phyloP scores from a whole-genome alignment of 306 rosid genomes.

The Carpinus fangiana region DNA sequence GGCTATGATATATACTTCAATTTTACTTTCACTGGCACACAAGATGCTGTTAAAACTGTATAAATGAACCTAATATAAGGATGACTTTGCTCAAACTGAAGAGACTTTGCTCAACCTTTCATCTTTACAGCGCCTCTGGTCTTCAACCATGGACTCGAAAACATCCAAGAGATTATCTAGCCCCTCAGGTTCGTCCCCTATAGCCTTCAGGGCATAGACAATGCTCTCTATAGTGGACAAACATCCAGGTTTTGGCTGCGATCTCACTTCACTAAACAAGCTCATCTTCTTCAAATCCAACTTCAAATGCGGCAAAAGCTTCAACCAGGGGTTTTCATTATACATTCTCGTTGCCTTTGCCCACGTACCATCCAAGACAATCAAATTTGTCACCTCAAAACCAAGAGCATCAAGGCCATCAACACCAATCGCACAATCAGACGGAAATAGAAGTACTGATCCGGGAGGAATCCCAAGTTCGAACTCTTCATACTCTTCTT shows the following conservation, averaged over 20 bases:
- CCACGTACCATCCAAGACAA: constrained; percentile 90
- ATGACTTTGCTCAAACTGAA: constrained; percentile 17
- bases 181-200: constrained; percentile 58
- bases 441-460: constrained; percentile 73
- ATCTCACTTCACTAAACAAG: constrained; percentile 78
- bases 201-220: constrained; percentile 62
- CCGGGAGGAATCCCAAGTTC: constrained; percentile 67
- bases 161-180: constrained; percentile 70
- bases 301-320: constrained; percentile 73
- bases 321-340: constrained; percentile 80
- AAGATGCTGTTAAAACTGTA: not conserved
- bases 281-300: constrained; percentile 64
- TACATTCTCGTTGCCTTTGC: constrained; percentile 87
- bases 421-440: constrained; percentile 51
- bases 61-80: not conserved
- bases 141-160: constrained; percentile 78
- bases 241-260: constrained; percentile 70
- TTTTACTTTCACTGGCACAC: not conserved
- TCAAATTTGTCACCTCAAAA: constrained; percentile 60
- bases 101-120: constrained; percentile 54
- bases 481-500: constrained; percentile 63
- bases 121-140: constrained; percentile 75
- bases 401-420: constrained; percentile 37
- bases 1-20: too few species aligned
- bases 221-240: constrained; percentile 89